Evolutionary conservation across 2,329 filamentous ascomycete species (phyloP).

Genomic region (Lomentospora prolificans): DNA sequence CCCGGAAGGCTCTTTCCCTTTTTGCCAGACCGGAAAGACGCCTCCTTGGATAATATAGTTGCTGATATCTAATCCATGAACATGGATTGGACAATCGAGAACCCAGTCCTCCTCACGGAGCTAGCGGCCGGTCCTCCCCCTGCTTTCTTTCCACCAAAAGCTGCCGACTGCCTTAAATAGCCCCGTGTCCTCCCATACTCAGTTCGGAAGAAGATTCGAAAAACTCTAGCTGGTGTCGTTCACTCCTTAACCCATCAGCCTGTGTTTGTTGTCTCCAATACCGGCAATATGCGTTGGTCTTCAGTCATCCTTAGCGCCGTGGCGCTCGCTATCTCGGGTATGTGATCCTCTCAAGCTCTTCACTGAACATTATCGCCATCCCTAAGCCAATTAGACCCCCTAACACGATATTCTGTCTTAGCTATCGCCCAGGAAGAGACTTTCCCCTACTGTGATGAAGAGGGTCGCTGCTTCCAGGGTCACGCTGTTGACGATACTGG

Average conservation of each 20-base stretch:
- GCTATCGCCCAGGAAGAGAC: conserved; percentile 8
- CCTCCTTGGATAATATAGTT: neutral
- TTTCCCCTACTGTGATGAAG: conserved; percentile 14
- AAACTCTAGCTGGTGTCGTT: neutral
- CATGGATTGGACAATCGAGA: conserved; percentile 5
- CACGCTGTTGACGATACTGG: conserved; percentile 19
- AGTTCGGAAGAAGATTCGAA: neutral
- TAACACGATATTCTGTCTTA: no score
- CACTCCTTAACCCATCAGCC: neutral
- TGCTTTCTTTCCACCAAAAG: neutral
- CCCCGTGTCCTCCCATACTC: neutral
- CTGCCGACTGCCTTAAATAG: neutral
- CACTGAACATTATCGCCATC: no score
- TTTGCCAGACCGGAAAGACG: conserved; percentile 5
- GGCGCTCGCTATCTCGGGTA: conserved; percentile 12
- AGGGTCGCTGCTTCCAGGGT: conserved; percentile 14
- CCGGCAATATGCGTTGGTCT: conserved; percentile 12
- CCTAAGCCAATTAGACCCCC: neutral
- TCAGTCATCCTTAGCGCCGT: neutral
- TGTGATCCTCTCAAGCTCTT: no score
- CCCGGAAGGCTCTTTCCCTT: neutral
- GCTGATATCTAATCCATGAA: conserved; percentile 4
- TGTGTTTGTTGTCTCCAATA: neutral
- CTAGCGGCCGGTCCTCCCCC: neutral
- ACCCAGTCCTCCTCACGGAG: neutral